Conservation (phyloP, 2,329 filamentous ascomycete genomes). For the Trichoderma citrinoviride region DNA sequence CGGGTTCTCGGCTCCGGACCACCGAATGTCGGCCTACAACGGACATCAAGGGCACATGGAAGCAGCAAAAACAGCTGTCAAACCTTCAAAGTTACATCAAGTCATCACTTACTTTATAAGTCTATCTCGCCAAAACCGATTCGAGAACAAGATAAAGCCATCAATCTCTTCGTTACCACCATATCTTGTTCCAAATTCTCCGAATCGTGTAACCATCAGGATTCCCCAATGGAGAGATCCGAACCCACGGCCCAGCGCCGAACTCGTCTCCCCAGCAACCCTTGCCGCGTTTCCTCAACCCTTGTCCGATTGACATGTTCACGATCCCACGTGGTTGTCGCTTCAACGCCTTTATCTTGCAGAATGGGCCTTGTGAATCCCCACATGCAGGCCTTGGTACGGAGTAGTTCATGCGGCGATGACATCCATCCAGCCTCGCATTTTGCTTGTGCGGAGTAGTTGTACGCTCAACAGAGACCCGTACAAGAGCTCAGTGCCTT, state of each 20-base stretch:
- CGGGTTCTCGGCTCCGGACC: too few species aligned
- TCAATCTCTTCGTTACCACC: neutral
- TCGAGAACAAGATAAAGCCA: too few species aligned
- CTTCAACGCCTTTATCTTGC: neutral
- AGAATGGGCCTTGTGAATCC: neutral
- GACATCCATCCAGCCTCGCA: neutral
- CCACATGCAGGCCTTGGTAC: neutral
- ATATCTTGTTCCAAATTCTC: too few species aligned
- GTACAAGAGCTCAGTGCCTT: neutral
- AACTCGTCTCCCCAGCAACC: neutral
- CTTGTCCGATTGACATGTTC: neutral
- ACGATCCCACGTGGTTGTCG: slow-evolving; percentile 5
- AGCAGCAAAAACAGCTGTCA: too few species aligned
- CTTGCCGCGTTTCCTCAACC: slow-evolving; percentile 1
- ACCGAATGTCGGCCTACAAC: too few species aligned
- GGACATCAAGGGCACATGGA: too few species aligned
- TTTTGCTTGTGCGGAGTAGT: too few species aligned
- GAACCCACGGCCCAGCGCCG: neutral
- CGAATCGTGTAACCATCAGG: neutral
- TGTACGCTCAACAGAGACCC: neutral
- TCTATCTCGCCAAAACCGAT: too few species aligned
- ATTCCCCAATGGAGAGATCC: neutral
- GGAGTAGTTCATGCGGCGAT: neutral
- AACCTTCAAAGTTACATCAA: too few species aligned
- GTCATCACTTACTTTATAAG: too few species aligned